Percentiles rank a stretch among this genome's conserved stretches.
phyloP scores from a whole-genome alignment of 2,329 filamentous ascomycete genomes.

The Sporothrix humicola region DNA sequence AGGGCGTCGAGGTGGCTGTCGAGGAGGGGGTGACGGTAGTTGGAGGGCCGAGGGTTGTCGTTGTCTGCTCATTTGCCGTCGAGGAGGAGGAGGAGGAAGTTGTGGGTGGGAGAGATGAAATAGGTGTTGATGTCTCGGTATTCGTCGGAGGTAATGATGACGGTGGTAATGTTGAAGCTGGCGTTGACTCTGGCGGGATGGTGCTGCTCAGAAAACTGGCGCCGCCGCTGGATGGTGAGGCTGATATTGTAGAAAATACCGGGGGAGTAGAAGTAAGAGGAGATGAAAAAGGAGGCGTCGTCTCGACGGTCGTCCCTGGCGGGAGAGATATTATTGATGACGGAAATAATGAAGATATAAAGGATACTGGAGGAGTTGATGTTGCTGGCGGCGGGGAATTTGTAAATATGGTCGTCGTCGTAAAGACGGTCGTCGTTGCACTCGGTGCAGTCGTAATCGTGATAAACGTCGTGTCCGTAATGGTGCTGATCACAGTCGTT shows the following conservation, averaged over 20 bases:
- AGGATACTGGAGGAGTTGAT: conserved; percentile 34
- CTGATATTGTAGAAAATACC: neutral
- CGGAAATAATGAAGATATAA: neutral
- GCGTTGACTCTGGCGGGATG: neutral
- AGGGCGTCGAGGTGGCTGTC: conserved; percentile 12
- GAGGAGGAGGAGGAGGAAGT: neutral
- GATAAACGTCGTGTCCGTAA: conserved; percentile 37
- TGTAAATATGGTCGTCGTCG: conserved; percentile 39
- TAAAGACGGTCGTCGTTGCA: conserved; percentile 39
- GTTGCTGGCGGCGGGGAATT: conserved; percentile 30
- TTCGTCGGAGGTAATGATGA: neutral
- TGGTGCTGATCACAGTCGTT: conserved; percentile 27
- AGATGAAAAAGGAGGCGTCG: neutral
- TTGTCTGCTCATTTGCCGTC: neutral
- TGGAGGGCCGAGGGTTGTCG: neutral
- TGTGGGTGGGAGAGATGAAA: neutral
- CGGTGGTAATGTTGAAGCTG: neutral
- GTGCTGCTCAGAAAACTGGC: conserved; percentile 13
- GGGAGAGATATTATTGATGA: neutral
- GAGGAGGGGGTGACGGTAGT: conserved; percentile 30
- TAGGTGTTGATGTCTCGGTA: neutral
- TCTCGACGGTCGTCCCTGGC: neutral
- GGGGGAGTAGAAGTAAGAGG: neutral
- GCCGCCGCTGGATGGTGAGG: neutral
- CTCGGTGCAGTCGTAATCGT: conserved; percentile 38